Evolutionary conservation across 1,284 basidiomycete genomes (phyloP).

Genomic region (Fomitopsis palustris): DNA sequence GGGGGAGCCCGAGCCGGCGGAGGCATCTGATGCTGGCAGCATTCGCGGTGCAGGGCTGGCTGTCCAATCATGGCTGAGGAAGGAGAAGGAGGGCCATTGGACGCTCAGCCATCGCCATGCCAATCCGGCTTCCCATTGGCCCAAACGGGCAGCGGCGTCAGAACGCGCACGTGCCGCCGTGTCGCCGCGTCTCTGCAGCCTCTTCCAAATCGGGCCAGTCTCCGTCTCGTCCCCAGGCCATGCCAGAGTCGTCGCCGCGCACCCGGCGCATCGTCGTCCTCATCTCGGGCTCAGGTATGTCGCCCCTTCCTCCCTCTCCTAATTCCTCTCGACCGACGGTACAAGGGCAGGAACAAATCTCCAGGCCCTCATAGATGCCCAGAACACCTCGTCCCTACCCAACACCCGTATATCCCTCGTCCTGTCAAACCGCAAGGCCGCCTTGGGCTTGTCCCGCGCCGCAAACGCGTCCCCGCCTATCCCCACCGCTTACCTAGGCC

Average conservation of each 20-base stretch:
- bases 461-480: conserved; percentile 68
- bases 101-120: conserved; percentile 1
- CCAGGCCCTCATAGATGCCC: conserved; percentile 92
- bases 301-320: neutral
- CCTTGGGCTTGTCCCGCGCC: conserved; percentile 87
- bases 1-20: neutral
- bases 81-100: no score
- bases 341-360: conserved; percentile 80
- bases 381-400: conserved; percentile 62
- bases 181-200: neutral
- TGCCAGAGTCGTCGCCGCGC: conserved; percentile 16
- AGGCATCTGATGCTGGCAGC: neutral
- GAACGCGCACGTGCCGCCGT: neutral
- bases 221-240: conserved; percentile 1
- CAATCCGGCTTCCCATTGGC: neutral
- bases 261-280: conserved; percentile 56
- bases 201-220: neutral
- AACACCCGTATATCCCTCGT: conserved; percentile 77
- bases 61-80: neutral
- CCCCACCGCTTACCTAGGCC: conserved; percentile 79
- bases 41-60: neutral
- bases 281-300: conserved; percentile 81
- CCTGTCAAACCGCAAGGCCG: conserved; percentile 90
- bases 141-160: neutral
- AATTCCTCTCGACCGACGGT: neutral